These are phyloP conservation scores for Eutrema salsugineum DNA, from an alignment of 441 rosid species.

Conservation along the genomic window DNA sequence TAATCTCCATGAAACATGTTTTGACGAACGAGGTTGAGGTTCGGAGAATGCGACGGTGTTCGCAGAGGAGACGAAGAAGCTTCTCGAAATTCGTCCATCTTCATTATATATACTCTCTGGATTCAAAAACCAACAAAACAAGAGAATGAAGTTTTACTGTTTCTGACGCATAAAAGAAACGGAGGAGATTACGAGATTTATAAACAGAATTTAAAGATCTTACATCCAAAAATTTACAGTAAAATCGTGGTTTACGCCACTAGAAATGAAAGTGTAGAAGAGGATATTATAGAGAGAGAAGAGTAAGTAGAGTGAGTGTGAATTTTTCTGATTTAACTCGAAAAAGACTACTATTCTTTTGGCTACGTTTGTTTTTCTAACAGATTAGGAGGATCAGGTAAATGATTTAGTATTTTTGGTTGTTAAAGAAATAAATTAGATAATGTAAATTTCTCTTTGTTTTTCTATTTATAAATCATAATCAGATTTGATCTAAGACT, in stretches of 20 bases:
- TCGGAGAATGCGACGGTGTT: constrained; percentile 17
- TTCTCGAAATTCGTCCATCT: constrained; percentile 20
- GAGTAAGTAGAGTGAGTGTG: not conserved
- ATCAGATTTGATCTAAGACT: not conserved
- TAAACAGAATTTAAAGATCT: not conserved
- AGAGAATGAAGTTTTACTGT: not conserved
- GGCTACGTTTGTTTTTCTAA: not conserved
- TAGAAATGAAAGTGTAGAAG: not conserved
- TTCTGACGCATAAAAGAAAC: not conserved
- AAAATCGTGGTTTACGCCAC: not conserved
- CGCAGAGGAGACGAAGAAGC: constrained; percentile 9
- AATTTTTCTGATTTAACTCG: not conserved
- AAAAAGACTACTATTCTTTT: not conserved
- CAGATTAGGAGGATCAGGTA: not conserved
- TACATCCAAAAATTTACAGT: not conserved
- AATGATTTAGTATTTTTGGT: no score
- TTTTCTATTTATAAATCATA: not conserved
- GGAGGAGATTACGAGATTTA: not conserved
- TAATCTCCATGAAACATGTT: constrained; percentile 17
- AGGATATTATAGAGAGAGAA: not conserved
- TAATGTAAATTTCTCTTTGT: not conserved
- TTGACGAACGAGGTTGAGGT: not conserved
- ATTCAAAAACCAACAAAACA: not conserved
- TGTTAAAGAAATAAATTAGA: not conserved
- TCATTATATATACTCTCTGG: not conserved